phyloP scores from a whole-genome alignment of 2,329 filamentous ascomycete species.

The Verticillium klebahnii region DNA sequence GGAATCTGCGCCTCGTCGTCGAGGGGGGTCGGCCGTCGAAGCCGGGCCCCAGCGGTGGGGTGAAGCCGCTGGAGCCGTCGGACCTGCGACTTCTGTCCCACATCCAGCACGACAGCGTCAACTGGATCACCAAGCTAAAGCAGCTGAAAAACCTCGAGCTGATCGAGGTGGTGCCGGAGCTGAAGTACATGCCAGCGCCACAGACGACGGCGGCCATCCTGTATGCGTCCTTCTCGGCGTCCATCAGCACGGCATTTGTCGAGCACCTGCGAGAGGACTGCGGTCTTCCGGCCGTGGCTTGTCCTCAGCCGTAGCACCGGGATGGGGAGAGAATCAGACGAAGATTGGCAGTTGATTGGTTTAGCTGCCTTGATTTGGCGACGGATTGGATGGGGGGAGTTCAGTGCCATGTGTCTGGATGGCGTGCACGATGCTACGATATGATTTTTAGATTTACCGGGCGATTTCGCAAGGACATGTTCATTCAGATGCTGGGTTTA shows the following conservation, averaged over 20 bases:
- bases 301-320: not conserved
- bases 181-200: slow-evolving; percentile 49
- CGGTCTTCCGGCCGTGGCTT: slow-evolving; percentile 5
- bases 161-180: slow-evolving; percentile 46
- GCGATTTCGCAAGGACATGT: not conserved
- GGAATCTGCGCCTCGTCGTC: slow-evolving; percentile 44
- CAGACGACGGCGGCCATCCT: slow-evolving; percentile 50
- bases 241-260: slow-evolving; percentile 50
- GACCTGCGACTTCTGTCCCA: slow-evolving; percentile 42
- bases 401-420: not conserved
- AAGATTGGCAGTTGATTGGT: not conserved
- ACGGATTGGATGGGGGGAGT: too few species aligned
- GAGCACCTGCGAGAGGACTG: slow-evolving; percentile 39
- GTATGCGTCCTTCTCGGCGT: slow-evolving; percentile 56
- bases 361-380: not conserved
- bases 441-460: not conserved
- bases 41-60: slow-evolving; percentile 23
- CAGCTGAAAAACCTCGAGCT: slow-evolving; percentile 42
- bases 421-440: not conserved
- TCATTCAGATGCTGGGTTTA: not conserved
- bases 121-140: slow-evolving; percentile 54
- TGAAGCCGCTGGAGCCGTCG: slow-evolving; percentile 41
- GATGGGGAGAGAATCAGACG: not conserved
- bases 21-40: slow-evolving; percentile 50
- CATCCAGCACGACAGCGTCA: slow-evolving; percentile 43